Evolutionary conservation across 306 rosid genomes (phyloP), one percentile per base, ranked within the genome.

Genomic region (Rosa rugosa): DNA sequence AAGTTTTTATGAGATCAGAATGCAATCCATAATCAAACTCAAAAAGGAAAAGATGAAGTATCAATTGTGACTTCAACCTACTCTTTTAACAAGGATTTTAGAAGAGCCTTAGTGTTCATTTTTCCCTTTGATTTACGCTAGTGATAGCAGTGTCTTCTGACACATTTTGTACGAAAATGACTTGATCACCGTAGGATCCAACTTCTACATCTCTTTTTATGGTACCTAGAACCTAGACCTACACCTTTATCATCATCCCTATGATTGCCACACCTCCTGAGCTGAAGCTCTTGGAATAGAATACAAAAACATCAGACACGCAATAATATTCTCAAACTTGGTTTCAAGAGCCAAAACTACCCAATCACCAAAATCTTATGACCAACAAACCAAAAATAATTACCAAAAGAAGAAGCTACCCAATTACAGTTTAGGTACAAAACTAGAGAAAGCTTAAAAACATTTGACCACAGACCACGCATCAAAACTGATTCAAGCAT

Each of bases 381-480:
- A 25, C 51, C 77, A 40, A 73, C 68, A 18, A 73, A 53, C 4
- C 40, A 18, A 9, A 11, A 16, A 64, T 10, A 31, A 6, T 25
- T 7, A 47, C 2, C 7, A 38, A 18, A 53, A 72, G 27, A 18
- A 36, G 73, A 69, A 69, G 69, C 77, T 16, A 57, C 54, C 69
- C 25, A 23, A 23, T 59, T 16, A 59, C 20, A 59, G 3, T 10
- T 16, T 11, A 59, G 25, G 27, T 45, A 16, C 69, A 75, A 75
- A 59, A 11, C 62, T 12, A 54, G 3, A 53, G 17, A 40, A 38
- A 9, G 25, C 66, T 68, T 7, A 36, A 27, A 81, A 66, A 62
- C 71, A 84, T 13, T 64, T 80, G 49, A 14, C 45, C 72, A 79
- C 38, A 72, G 54, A 81, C 77, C 16, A 78, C 4, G 53, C 50